Base-by-base conservation (phyloP, 2,329 filamentous ascomycete species). In the Xylaria polymorpha region DNA sequence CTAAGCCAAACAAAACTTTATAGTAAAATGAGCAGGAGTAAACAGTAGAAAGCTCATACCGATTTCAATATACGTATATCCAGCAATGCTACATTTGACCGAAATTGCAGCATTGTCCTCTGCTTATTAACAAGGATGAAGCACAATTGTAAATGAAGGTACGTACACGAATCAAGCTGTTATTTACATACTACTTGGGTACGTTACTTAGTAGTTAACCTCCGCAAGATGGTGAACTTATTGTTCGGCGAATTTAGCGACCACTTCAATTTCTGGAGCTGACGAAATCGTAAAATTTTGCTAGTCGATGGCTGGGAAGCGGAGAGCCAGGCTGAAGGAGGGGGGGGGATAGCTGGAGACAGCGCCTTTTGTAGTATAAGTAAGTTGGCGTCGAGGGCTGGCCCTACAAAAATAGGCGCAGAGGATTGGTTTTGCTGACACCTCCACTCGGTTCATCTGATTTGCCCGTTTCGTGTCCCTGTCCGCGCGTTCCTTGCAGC, bases 401-500 rank as follows among this genome's bases (percentile, higher is more conserved):
- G 41, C 25, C 50, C 32, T 61, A 68, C 63, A 14, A 64, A 61
- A 67, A 64, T 69, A 64, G 60, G 51, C 12, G 39, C 41, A 39
- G 22, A 64, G 58, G 57, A 67, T 70, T 67, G 2, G 18, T 44
- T 51, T 29, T 57, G 66, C 48, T 66, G 66, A 69, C 62, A 62
- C 64, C 66, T 20, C 66, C 69, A 64, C 69, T 39, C 22, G 10
- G 62, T 66, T 66, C 66, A 37, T 61, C 69, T 61, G 62, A 67
- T 67, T 69, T 53, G 66, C 39, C 43, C 29, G 59, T 56, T 61
- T 63, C 59, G 63, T 58, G 43, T 51, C 32, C 51, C 55, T 57
- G 55, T 66, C 69, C 48, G 60, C 50, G 43, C 20, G 62, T 69
- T 62, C 62, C 63, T 71, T 64, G 69, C 68, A 61, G 68, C 55